Percentiles rank a stretch among this genome's conserved stretches.
These are phyloP conservation scores for Globisporangium sylvaticum DNA, from an alignment of 352 stramenopile genomes.

Conservation along the genomic window DNA sequence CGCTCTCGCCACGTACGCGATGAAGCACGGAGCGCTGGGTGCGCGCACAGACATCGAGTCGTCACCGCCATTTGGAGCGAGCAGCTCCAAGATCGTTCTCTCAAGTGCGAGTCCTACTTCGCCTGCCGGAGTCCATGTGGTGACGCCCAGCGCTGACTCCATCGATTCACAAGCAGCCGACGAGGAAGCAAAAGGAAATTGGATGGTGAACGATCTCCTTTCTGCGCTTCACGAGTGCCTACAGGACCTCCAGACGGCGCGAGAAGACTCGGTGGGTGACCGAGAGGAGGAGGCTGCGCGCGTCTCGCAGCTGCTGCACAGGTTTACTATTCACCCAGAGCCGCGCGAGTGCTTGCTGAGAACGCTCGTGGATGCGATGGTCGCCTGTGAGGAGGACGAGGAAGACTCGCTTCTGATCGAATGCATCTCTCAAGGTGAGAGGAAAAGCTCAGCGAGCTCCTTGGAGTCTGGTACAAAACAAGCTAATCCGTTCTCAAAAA, in stretches of 20 bases:
- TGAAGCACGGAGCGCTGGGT: conserved; percentile 13
- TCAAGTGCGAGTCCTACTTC: background rate
- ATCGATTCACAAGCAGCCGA: background rate
- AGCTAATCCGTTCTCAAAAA: background rate
- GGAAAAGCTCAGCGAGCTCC: background rate
- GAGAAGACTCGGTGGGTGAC: background rate
- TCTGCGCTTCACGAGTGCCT: conserved; percentile 7
- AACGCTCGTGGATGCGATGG: conserved; percentile 3
- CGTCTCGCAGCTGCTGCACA: background rate
- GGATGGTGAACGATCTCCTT: background rate
- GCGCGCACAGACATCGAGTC: background rate
- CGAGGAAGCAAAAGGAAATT: background rate
- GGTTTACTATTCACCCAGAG: background rate
- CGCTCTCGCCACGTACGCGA: conserved; percentile 27
- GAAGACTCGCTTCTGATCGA: conserved; percentile 8
- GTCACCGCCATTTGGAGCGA: background rate
- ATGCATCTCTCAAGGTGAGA: conserved; percentile 11
- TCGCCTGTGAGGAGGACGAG: conserved; percentile 4
- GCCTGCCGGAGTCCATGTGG: background rate
- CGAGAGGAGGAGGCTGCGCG: conserved; percentile 2
- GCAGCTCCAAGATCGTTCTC: background rate
- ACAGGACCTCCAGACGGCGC: background rate
- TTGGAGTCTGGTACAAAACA: background rate
- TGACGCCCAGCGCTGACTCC: background rate
- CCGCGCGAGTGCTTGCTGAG: conserved; percentile 1